Evolutionary conservation across 768 basidiomycete species (phyloP).

Genomic region (Strobilomyces echinocephalus): DNA sequence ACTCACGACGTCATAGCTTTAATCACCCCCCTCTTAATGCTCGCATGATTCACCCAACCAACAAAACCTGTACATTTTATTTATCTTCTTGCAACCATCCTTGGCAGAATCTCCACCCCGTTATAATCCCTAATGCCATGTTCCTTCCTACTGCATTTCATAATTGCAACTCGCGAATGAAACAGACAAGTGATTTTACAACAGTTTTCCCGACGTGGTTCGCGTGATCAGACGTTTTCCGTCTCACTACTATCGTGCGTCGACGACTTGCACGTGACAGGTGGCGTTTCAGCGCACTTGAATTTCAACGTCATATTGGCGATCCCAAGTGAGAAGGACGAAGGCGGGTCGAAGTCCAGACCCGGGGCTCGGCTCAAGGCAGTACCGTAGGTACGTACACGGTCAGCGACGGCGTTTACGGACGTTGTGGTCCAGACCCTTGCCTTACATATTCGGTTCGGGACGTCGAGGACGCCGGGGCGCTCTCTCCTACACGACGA

Average conservation of each 20-base stretch:
- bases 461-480: too few species aligned
- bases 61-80: neutral
- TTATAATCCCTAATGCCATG: neutral
- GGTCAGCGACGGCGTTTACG: too few species aligned
- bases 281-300: neutral
- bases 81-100: slow-evolving; percentile 8
- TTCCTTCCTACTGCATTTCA: neutral
- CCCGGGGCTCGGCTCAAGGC: too few species aligned
- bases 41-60: neutral
- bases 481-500: too few species aligned
- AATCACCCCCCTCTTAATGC: slow-evolving; percentile 4
- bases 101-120: neutral
- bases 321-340: too few species aligned
- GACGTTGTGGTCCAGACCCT: too few species aligned
- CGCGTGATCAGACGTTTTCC: neutral
- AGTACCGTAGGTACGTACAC: too few species aligned
- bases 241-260: neutral
- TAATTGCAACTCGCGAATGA: neutral
- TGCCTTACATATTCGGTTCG: too few species aligned
- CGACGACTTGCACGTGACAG: neutral
- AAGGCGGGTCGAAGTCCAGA: too few species aligned
- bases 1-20: neutral
- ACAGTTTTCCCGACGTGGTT: neutral
- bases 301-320: too few species aligned
- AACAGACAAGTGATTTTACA: neutral